Percentiles rank a stretch among this genome's conserved stretches.
These are phyloP conservation scores for Akanthomyces lecanii DNA, from an alignment of 2,329 filamentous ascomycete genomes.

Conservation along the genomic window DNA sequence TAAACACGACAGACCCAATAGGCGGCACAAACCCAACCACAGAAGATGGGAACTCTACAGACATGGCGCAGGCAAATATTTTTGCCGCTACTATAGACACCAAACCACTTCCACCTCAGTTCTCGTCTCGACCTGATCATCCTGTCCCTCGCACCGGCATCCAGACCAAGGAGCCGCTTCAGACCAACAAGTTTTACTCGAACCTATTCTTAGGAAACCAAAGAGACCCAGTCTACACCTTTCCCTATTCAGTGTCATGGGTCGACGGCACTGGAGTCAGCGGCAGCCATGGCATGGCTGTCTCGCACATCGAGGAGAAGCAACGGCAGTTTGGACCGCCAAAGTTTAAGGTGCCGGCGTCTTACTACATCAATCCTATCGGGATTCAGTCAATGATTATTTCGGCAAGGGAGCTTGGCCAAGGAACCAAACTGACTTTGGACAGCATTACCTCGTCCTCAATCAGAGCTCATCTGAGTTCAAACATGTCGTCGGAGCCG, in stretches of 20 bases:
- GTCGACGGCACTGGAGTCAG: constrained; percentile 58
- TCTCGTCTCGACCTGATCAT: constrained; percentile 50
- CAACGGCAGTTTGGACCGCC: constrained; percentile 65
- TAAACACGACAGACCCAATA: neutral
- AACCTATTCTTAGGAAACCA: constrained; percentile 78
- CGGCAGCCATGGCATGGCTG: constrained; percentile 69
- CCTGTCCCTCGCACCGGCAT: constrained; percentile 54
- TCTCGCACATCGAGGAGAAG: constrained; percentile 66
- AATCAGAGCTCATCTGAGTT: constrained; percentile 63
- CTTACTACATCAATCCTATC: constrained; percentile 77
- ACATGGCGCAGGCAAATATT: constrained; percentile 38
- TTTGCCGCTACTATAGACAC: constrained; percentile 54
- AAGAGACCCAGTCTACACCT: constrained; percentile 64
- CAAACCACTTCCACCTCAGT: constrained; percentile 44
- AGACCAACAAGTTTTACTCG: constrained; percentile 78
- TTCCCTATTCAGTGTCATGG: constrained; percentile 71
- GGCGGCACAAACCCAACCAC: neutral
- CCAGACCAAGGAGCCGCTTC: constrained; percentile 45
- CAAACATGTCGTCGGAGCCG: constrained; percentile 47
- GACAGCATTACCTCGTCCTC: constrained; percentile 55
- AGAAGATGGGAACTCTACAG: neutral
- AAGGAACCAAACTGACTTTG: constrained; percentile 52
- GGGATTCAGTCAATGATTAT: constrained; percentile 77
- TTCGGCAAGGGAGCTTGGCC: constrained; percentile 69
- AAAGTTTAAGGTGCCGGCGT: constrained; percentile 51